phyloP scores from a whole-genome alignment of 768 basidiomycete genomes.

The Lentinula raphanica region DNA sequence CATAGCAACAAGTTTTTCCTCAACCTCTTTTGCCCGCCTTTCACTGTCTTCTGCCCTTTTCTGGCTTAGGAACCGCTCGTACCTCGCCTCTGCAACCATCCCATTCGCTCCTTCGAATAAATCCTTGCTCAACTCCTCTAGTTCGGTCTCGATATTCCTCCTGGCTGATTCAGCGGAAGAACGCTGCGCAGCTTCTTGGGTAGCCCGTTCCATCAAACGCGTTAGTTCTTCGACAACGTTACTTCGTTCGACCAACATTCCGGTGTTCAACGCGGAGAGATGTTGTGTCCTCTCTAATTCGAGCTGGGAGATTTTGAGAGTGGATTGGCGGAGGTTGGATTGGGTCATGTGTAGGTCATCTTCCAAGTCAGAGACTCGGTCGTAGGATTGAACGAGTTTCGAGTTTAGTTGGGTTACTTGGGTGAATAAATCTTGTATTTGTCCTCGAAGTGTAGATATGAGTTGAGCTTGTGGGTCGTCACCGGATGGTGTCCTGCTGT shows the following conservation, averaged over 20 bases:
- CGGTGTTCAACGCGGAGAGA: conserved; percentile 84
- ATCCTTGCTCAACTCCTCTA: conserved; percentile 88
- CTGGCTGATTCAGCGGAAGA: conserved; percentile 87
- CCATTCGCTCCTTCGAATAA: conserved; percentile 91
- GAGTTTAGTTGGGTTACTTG: conserved; percentile 88
- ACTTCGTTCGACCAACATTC: conserved; percentile 84
- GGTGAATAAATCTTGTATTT: conserved; percentile 81
- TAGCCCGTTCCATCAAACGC: conserved; percentile 90
- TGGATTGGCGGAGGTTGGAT: conserved; percentile 51
- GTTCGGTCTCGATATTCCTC: conserved; percentile 82
- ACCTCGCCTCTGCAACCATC: conserved; percentile 95
- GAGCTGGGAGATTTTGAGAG: conserved; percentile 68
- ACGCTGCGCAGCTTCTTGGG: conserved; percentile 87
- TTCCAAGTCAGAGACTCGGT: conserved; percentile 88
- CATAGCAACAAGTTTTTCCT: conserved; percentile 80
- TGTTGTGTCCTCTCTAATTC: conserved; percentile 85
- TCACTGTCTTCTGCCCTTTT: conserved; percentile 75
- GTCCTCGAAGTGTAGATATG: conserved; percentile 71
- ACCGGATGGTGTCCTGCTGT: background rate
- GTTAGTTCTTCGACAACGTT: conserved; percentile 91
- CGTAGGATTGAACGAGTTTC: conserved; percentile 91
- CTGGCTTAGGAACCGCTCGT: conserved; percentile 58
- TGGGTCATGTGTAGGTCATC: conserved; percentile 75
- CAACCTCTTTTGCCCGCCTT: conserved; percentile 71
- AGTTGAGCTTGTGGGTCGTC: conserved; percentile 75